Evolutionary conservation across 2,329 filamentous ascomycete species (phyloP), one percentile per base, ranked within the genome.

Genomic region (Aspergillus latus): DNA sequence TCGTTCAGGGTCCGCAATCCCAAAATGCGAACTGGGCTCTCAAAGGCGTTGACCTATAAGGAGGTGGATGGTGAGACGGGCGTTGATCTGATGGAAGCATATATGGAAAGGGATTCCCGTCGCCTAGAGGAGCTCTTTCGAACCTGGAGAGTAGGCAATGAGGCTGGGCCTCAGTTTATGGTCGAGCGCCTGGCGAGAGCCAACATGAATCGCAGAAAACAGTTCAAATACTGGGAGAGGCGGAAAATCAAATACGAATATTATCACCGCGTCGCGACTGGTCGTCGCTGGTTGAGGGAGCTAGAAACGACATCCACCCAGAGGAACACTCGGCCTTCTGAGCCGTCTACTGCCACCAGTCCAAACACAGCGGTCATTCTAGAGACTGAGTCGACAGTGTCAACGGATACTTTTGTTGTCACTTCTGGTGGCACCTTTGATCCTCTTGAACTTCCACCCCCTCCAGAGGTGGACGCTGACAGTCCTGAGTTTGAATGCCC

Each of bases 201-300:
- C 11, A 54, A 54, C 16, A 47, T 37, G 9, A 36, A 9, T 4
- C 44, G 52, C 10, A 43, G 52, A 13, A 36, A 54, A 8, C 52
- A 49, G 26, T 54, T 54, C 28, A 42, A 36, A 44, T 54, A 54
- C 16, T 54, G 52, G 52, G 28, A 32, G 7, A 42, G 49, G 1
- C 36, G 47, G 5, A 42, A 40, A 21, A 36, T 21, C 4, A 40
- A 49, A 28, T 32, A 29, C 11, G 13, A 42, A 3, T 15, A 40
- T 7, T 5, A 40, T 2, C 21, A 21, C 15, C 36, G 6, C 10
- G 28, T 15, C 4, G 46, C 30, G 8, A 37, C 6, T 21, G 30
- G 11, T 10, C 15, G 26, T 16, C 46, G 21, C 21, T 21, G 21
- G 21, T 11, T 37, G 34, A 13, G 34, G 34, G 34, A 37, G 34